phyloP scores from a whole-genome alignment of 2,329 filamentous ascomycete species.

The Diaporthe sp. region DNA sequence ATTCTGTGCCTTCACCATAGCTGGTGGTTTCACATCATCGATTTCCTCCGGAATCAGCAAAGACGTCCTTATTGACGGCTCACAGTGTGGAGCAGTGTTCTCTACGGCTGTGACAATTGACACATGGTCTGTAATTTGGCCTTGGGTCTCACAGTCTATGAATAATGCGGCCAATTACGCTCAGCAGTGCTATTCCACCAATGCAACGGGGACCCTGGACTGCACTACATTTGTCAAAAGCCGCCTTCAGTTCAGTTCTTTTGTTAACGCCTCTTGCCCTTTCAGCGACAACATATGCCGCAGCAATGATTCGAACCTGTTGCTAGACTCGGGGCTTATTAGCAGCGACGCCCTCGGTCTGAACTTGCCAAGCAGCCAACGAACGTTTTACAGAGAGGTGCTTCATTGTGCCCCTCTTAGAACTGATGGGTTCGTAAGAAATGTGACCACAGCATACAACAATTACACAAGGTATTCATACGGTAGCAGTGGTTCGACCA shows the following conservation, averaged over 20 bases:
- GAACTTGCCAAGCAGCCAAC: neutral
- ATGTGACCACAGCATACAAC: neutral
- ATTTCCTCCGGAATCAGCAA: neutral
- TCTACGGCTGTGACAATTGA: no score
- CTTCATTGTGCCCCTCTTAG: neutral
- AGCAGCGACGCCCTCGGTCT: neutral
- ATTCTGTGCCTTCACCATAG: slow-evolving; percentile 16
- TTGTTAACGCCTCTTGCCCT: slow-evolving; percentile 42
- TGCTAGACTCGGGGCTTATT: slow-evolving; percentile 33
- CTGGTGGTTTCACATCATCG: slow-evolving; percentile 21
- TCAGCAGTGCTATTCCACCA: slow-evolving; percentile 43
- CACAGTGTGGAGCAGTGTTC: neutral
- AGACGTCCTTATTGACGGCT: slow-evolving; percentile 37
- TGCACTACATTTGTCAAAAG: slow-evolving; percentile 33
- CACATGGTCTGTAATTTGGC: neutral
- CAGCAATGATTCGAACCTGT: slow-evolving; percentile 10
- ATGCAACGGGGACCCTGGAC: neutral
- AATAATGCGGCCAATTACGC: slow-evolving; percentile 40
- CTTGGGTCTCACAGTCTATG: neutral
- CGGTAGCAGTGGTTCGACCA: no score
- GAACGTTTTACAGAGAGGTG: neutral
- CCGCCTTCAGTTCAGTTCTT: neutral
- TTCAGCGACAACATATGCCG: slow-evolving; percentile 41
- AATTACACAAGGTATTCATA: neutral
- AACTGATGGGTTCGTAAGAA: neutral